Conservation (phyloP, 2,329 filamentous ascomycete species). For the Ascochyta rabiei region DNA sequence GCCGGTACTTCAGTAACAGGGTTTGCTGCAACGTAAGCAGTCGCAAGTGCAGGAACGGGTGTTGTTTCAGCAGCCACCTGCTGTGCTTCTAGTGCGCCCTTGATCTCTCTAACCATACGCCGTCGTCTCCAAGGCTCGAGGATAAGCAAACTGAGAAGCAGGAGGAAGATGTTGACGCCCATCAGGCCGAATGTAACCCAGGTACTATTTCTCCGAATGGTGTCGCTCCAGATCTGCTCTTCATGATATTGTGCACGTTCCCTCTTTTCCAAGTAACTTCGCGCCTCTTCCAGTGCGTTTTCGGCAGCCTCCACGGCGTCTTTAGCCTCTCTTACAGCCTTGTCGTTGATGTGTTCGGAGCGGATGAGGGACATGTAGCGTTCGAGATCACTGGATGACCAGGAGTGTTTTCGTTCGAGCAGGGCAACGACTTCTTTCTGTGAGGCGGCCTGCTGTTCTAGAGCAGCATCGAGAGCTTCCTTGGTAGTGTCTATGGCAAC, state of each 20-base stretch:
- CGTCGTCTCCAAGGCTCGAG: conserved; percentile 90
- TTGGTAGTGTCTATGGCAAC: conserved; percentile 73
- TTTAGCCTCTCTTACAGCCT: conserved; percentile 75
- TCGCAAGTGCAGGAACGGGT: conserved; percentile 2
- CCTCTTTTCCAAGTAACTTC: conserved; percentile 75
- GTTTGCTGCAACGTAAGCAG: conserved; percentile 2
- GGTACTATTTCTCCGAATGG: conserved; percentile 92
- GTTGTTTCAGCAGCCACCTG: conserved; percentile 26
- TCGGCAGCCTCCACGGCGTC: conserved; percentile 77
- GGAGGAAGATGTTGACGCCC: conserved; percentile 91
- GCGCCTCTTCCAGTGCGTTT: conserved; percentile 76
- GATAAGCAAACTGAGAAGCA: conserved; percentile 84
- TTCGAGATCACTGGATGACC: conserved; percentile 86
- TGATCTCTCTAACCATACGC: conserved; percentile 79
- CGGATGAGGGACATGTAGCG: conserved; percentile 93
- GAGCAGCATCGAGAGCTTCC: conserved; percentile 79
- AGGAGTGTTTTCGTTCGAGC: conserved; percentile 90
- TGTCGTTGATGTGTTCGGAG: conserved; percentile 90
- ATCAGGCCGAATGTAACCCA: conserved; percentile 99
- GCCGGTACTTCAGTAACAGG: neutral
- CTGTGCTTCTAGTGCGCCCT: conserved; percentile 43
- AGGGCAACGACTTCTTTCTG: conserved; percentile 96
- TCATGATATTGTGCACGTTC: conserved; percentile 95
- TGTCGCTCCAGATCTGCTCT: conserved; percentile 99
- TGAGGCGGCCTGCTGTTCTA: conserved; percentile 80